Base-by-base conservation (phyloP, 768 basidiomycete genomes). In the Neoboletus subvelutipes region DNA sequence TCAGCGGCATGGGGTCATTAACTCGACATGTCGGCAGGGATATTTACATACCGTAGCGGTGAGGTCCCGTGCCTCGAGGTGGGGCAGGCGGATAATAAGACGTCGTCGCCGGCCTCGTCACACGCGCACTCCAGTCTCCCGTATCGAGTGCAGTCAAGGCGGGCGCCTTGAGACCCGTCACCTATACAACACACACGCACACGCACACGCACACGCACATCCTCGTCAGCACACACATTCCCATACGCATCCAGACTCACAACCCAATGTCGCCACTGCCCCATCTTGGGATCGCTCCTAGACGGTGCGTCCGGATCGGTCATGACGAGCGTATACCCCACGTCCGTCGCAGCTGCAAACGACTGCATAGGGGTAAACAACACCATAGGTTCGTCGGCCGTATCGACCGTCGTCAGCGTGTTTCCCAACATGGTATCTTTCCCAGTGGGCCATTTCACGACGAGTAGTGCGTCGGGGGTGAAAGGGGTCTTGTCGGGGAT, bases 261-360 rank as follows among this genome's bases (percentile, higher is more conserved):
- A 36, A 85, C 69, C 83, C 82, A 84, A 55, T 85, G 83, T 45
- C 83, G 75, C 74, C 80, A 84, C 57, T 83, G 66, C 1, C 78
- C 73, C 65, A 72, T 81, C 60, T 75, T 80, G 1, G 80, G 81
- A 37, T 81, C 75, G 8, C 59, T 66, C 45, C 78, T 69, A 1
- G 80, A 82, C 0, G 83, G 83, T 4, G 83, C 83, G 56, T 84
- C 83, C 2, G 83, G 83, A 62, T 85, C 83, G 4, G 78, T 78
- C 80, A 83, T 78, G 34, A 82, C 79, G 36, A 84, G 69, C 9
- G 83, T 83, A 58, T 82, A 84, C 4, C 74, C 74, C 9, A 71
- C 58, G 34, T 76, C 74, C 1, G 64, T 62, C 47, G 58, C 61
- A 24, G 66, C 67, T 2, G 68, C 71, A 17, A 71, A 73, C 15